These are phyloP conservation scores for Crithidia mellificae DNA, from an alignment of 208 protist species.

Conservation along the genomic window DNA sequence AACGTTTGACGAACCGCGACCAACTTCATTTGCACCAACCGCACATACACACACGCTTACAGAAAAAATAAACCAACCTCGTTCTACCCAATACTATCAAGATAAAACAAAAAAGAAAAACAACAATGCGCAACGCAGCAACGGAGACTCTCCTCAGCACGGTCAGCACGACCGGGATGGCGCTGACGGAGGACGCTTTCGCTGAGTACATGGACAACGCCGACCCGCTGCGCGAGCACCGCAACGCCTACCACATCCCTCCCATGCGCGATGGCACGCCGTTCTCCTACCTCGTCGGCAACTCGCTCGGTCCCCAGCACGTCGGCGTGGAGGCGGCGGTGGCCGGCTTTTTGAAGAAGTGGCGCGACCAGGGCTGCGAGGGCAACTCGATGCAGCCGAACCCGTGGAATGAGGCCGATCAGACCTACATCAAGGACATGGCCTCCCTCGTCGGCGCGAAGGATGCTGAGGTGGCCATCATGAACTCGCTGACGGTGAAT, in stretches of 20 bases:
- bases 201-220: slow-evolving; percentile 63
- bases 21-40: too few species aligned
- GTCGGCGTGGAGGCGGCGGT: slow-evolving; percentile 60
- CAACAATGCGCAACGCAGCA: slow-evolving; percentile 66
- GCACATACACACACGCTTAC: neutral
- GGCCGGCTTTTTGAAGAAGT: slow-evolving; percentile 81
- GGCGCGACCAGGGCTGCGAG: slow-evolving; percentile 82
- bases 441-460: slow-evolving; percentile 82
- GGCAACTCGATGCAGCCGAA: slow-evolving; percentile 78
- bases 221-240: slow-evolving; percentile 70
- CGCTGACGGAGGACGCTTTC: slow-evolving; percentile 72
- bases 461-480: slow-evolving; percentile 86
- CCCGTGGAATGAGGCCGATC: slow-evolving; percentile 90
- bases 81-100: neutral
- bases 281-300: slow-evolving; percentile 11
- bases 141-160: slow-evolving; percentile 58
- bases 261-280: slow-evolving; percentile 37
- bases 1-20: too few species aligned
- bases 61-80: neutral
- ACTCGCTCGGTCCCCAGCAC: slow-evolving; percentile 90
- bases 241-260: slow-evolving; percentile 62
- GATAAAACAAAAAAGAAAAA: neutral
- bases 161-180: slow-evolving; percentile 48
- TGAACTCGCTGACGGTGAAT: slow-evolving; percentile 95
- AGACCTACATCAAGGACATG: slow-evolving; percentile 63